These are phyloP conservation scores for Mrakiaceae sp. DNA, from an alignment of 1,284 basidiomycete genomes.

Conservation along the genomic window DNA sequence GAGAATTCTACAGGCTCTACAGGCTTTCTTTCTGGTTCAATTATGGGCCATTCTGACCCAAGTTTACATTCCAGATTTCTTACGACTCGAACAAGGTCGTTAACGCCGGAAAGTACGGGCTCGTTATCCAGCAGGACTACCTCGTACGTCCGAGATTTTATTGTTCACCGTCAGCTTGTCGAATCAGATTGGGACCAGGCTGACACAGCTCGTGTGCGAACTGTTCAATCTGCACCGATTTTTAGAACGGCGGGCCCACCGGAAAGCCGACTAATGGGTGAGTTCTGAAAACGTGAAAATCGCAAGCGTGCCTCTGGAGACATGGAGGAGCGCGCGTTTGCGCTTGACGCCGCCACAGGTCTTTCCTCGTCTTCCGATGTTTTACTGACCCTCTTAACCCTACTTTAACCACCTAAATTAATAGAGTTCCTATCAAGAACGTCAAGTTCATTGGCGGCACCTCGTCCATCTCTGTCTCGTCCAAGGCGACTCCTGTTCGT, in stretches of 20 bases:
- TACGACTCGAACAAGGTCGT: conserved; percentile 21
- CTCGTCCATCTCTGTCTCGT: conserved; percentile 1
- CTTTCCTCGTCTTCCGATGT: no score
- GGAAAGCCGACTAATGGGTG: conserved; percentile 17
- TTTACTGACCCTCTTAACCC: no score
- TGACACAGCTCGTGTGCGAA: neutral
- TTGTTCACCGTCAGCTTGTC: neutral
- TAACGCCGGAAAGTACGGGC: conserved; percentile 14
- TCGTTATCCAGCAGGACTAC: conserved; percentile 22
- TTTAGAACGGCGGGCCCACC: conserved; percentile 19
- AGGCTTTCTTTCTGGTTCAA: no score
- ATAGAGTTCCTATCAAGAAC: conserved; percentile 7
- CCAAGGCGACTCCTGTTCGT: neutral
- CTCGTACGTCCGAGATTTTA: neutral
- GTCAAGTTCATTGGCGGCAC: conserved; percentile 10
- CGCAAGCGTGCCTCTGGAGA: no score
- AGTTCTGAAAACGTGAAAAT: no score
- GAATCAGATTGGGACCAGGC: neutral
- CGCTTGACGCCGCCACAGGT: no score
- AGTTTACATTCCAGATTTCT: neutral
- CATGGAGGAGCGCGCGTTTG: no score
- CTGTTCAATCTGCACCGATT: neutral
- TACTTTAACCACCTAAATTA: no score
- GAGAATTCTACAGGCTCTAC: no score
- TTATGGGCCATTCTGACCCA: no score